Evolutionary conservation across 352 stramenopile species (phyloP).

Genomic region (Phytophthora hibernalis): DNA sequence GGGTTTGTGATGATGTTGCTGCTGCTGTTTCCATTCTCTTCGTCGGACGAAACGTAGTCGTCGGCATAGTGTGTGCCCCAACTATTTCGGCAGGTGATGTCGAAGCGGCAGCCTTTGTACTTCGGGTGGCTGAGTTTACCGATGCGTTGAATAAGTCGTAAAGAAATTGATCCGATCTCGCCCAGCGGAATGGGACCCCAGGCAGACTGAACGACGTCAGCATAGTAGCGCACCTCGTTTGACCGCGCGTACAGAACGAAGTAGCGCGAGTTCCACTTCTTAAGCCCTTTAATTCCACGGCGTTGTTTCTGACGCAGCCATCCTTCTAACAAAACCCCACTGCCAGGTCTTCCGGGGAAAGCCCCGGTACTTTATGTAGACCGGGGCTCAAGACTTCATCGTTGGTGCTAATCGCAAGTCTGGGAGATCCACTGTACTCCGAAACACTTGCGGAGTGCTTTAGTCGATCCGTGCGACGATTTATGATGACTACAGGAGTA

Average conservation of each 20-base stretch:
- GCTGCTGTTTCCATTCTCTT: conserved; percentile 60
- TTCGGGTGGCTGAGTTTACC: conserved; percentile 81
- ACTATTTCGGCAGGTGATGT: conserved; percentile 85
- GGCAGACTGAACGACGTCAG: conserved; percentile 78
- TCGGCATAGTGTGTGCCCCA: conserved; percentile 83
- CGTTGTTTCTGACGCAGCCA: conserved; percentile 87
- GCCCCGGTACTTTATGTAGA: conserved; percentile 59
- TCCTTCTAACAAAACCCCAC: conserved; percentile 77
- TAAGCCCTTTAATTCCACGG: conserved; percentile 79
- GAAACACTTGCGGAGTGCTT: conserved; percentile 56
- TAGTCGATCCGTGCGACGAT: conserved; percentile 55
- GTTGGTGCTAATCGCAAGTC: conserved; percentile 28
- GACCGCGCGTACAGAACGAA: conserved; percentile 81
- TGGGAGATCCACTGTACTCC: conserved; percentile 44
- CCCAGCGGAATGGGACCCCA: conserved; percentile 79
- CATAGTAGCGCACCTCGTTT: conserved; percentile 84
- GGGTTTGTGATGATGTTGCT: conserved; percentile 26
- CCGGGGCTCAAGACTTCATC: conserved; percentile 54
- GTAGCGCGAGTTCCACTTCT: conserved; percentile 87
- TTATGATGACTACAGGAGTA: conserved; percentile 41
- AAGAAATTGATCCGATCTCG: conserved; percentile 82
- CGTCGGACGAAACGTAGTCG: conserved; percentile 80
- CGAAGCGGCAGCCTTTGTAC: conserved; percentile 85
- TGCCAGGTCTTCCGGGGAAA: conserved; percentile 58
- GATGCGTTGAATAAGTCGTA: conserved; percentile 85